A percentile compares a stretch with the other conserved stretches of the same genome.
Conservation (phyloP, 1,139 yeast species). For the Taphrina flavorubra region DNA sequence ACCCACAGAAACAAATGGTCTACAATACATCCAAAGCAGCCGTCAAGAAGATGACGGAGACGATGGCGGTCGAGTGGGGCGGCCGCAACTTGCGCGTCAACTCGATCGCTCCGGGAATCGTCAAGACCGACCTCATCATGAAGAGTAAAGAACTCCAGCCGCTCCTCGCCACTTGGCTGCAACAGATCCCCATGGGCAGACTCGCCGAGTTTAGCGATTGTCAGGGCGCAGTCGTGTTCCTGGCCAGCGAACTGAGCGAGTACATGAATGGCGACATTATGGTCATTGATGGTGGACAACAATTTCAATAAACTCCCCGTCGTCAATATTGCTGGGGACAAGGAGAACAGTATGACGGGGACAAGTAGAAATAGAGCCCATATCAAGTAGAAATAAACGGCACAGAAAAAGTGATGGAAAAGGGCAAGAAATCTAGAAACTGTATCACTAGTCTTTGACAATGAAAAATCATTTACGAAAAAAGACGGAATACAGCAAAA, state of each 20-base stretch:
- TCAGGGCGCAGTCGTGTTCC: constrained; percentile 71
- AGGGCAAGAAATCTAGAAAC: no score
- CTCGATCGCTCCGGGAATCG: constrained; percentile 64
- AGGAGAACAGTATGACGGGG: background rate
- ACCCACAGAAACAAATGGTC: constrained; percentile 68
- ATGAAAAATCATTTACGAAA: no score
- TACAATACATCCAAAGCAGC: constrained; percentile 70
- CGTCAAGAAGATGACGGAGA: constrained; percentile 61
- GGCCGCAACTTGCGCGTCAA: constrained; percentile 61
- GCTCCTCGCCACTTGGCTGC: constrained; percentile 53
- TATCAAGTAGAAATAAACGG: background rate
- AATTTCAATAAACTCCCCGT: constrained; percentile 30
- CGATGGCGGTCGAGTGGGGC: constrained; percentile 67
- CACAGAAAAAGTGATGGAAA: no score
- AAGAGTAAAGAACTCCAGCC: constrained; percentile 36
- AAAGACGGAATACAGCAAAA: no score
- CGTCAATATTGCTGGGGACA: no score
- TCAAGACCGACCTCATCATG: constrained; percentile 55
- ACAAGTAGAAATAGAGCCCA: background rate
- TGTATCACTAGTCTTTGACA: background rate
- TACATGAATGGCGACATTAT: constrained; percentile 71
- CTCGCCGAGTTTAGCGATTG: constrained; percentile 58
- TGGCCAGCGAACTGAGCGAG: constrained; percentile 67
- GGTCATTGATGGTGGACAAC: constrained; percentile 68
- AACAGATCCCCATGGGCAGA: constrained; percentile 40